Base-by-base conservation (phyloP, 2,329 filamentous ascomycete genomes). In the Erysiphe neolycopersici region DNA sequence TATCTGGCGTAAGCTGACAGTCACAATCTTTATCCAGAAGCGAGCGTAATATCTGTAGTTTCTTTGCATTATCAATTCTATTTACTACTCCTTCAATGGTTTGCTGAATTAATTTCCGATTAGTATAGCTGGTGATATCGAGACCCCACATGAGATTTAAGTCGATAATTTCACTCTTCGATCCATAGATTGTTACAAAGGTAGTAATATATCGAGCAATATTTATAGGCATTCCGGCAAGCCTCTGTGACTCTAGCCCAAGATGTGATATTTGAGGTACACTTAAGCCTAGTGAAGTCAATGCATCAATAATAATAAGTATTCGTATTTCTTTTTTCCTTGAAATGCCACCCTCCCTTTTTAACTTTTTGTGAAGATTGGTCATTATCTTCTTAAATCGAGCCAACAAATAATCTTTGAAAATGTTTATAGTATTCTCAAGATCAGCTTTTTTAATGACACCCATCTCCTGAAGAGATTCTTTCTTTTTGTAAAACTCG, bases 221-320 rank as follows among this genome's bases (percentile, higher is more conserved):
- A n/a, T 52, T 44, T 40, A 9, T 45, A 43, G 13, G 45, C 35
- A 32, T 46, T 37, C 8, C n/a, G 12, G 13, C 11, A 22, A 51
- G 51, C 9, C 19, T 32, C 18, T 47, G 39, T 10, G 44, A 45
- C n/a, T 51, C 44, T 9, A 44, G 38, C 9, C 44, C 38, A 6
- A 54, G 44, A 16, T 42, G 31, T 2, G 43, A 38, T 12, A 57
- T 12, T 19, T 51, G 43, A 6, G 41, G 42, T 16, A 39, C 31
- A 31, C 47, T 43, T 2, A 53, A 43, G 4, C 44, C 44, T 2
- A 54, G 33, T 10, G 47, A 37, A 36, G 47, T 22, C 3, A 57
- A 46, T n/a, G 52, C 51, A 36, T 52, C 46, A n/a, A 56, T 45
- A 30, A 49, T 49, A 17, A 47, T 45, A 16, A 49, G 16, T 16